Evolutionary conservation across 2,329 filamentous ascomycete species (phyloP), one percentile per base, ranked within the genome.

Genomic region (Colletotrichum tofieldiae): DNA sequence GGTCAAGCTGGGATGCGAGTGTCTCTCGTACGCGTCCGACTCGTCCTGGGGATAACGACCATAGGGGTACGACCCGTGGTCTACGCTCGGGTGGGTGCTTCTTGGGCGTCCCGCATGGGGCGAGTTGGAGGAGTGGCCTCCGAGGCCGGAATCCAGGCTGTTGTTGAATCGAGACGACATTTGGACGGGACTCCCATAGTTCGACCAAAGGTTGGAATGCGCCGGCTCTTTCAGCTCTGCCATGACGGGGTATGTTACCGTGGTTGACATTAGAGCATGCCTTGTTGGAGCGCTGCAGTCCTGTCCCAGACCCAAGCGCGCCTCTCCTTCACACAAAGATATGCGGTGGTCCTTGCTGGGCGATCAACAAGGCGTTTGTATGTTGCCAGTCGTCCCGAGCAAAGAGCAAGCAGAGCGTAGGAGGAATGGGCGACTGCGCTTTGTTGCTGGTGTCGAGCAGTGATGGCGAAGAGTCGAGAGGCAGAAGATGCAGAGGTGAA

Each of bases 171-270:
- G 86, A 75, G 82, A 83, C 65, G 87, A 81, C 79, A 90, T 83
- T 76, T 88, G 87, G 74, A 89, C 85, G 69, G 87, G 85, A 73
- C 83, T 84, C 75, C 84, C 85, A 81, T 91, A 91, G 82, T 84
- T 88, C 77, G 87, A 84, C 89, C 89, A 91, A 77, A 91, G 81
- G 80, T 84, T 86, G 77, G 86, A 84, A 81, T 90, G 88, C 79
- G 86, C 82, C 78, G 87, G 83, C 82, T 91, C 89, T 86, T 90
- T 90, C 84, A 91, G 81, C 80, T 90, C 89, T 87, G 89, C 87
- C 89, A 91, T 90, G 80, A 87, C 86, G 84, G 88, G 86, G 81
- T 90, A 89, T 76, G 88, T 88, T 81, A 87, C 83, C 79, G 87
- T 87, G 84, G 88, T 88, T 85, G 88, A 89, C 87, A 90, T 90